These are phyloP conservation scores for Yarrowia deformans DNA, from an alignment of 805 yeast species.

Conservation along the genomic window DNA sequence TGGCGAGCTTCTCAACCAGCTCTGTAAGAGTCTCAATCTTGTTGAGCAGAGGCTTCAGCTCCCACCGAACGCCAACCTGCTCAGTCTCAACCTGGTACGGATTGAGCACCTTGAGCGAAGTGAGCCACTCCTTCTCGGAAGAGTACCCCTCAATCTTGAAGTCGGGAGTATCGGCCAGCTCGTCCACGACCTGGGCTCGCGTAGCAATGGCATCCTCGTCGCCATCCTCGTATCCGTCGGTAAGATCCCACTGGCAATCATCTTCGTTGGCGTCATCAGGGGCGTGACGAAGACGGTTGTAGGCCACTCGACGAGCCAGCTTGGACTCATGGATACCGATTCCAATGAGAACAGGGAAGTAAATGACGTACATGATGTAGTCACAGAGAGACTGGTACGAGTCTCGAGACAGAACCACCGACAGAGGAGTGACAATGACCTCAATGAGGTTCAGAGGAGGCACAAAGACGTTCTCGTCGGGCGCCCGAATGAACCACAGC, in stretches of 20 bases:
- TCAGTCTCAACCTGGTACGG: constrained; percentile 53
- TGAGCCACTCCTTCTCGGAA: constrained; percentile 58
- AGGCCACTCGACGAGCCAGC: constrained; percentile 71
- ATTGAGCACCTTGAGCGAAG: constrained; percentile 56
- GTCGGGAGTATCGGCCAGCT: constrained; percentile 63
- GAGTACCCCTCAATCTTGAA: constrained; percentile 72
- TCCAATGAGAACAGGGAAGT: constrained; percentile 69
- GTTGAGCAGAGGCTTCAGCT: constrained; percentile 41
- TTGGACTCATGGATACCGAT: constrained; percentile 70
- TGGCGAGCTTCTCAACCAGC: constrained; percentile 39
- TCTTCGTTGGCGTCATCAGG: constrained; percentile 82
- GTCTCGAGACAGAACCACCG: constrained; percentile 50
- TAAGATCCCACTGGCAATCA: constrained; percentile 82
- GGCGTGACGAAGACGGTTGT: constrained; percentile 67
- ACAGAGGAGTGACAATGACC: constrained; percentile 56
- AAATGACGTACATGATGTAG: constrained; percentile 66
- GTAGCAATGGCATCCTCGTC: constrained; percentile 49
- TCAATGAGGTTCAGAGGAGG: constrained; percentile 86
- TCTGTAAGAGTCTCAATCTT: constrained; percentile 42
- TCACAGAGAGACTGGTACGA: constrained; percentile 58
- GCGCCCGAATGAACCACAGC: constrained; percentile 82
- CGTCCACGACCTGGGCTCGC: constrained; percentile 55
- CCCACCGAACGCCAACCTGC: constrained; percentile 43
- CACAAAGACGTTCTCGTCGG: constrained; percentile 82
- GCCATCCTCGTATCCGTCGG: constrained; percentile 67